A percentile compares a stretch with the other conserved stretches of the same genome.
Conservation (phyloP, 495 filamentous ascomycete genomes). For the Hypomontagnella submonticulosa region DNA sequence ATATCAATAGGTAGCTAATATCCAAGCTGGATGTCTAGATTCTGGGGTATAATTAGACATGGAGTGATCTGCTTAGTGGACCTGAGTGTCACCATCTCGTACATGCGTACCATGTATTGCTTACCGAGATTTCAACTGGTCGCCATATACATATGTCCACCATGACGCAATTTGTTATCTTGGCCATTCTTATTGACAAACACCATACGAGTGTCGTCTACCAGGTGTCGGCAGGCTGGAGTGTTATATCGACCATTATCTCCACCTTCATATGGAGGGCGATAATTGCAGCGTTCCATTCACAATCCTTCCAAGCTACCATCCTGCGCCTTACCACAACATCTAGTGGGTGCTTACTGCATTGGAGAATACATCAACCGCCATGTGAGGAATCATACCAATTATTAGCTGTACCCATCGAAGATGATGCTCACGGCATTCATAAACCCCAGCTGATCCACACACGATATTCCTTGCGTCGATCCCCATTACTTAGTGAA, state of each 20-base stretch:
- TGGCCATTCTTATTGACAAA: neutral
- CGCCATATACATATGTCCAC: constrained; percentile 9
- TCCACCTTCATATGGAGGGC: constrained; percentile 17
- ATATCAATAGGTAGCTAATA: constrained; percentile 12
- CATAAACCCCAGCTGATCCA: constrained; percentile 25
- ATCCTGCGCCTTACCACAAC: constrained; percentile 32
- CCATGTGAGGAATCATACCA: neutral
- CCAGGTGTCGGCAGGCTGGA: neutral
- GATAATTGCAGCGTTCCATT: constrained; percentile 35
- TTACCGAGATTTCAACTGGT: constrained; percentile 13
- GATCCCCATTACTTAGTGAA: constrained; percentile 7
- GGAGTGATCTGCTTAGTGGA: neutral
- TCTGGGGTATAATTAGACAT: constrained; percentile 2
- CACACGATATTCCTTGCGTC: constrained; percentile 24
- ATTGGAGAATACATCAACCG: constrained; percentile 18
- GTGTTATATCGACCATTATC: constrained; percentile 9
- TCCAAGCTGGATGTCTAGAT: constrained; percentile 6
- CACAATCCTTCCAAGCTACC: constrained; percentile 34
- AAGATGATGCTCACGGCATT: too few species aligned
- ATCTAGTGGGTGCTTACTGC: constrained; percentile 31
- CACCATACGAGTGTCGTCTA: neutral
- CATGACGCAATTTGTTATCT: too few species aligned
- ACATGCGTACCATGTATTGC: neutral
- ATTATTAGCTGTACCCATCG: neutral
- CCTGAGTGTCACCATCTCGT: constrained; percentile 9